Base-by-base conservation (phyloP, 2,329 filamentous ascomycete species). In the Fusarium floridanum region DNA sequence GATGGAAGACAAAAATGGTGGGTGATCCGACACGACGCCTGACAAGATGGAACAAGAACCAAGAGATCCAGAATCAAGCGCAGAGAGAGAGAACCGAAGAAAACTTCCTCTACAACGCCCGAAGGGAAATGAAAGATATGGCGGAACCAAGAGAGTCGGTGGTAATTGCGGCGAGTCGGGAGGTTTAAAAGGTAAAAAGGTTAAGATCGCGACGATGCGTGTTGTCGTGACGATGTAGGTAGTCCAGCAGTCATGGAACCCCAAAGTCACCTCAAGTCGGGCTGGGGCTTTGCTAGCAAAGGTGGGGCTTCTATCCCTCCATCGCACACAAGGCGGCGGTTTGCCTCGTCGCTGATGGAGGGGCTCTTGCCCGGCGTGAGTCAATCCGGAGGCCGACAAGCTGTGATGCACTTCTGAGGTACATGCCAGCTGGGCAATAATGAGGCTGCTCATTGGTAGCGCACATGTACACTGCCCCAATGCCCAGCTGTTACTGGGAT, bases 171-270 rank as follows among this genome's bases (percentile, higher is more conserved):
- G 36, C 56, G 66, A 63, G 62, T 61, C 59, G 63, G 59, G 60
- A 16, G 62, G 34, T 56, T 61, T 45, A 20, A 55, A 36, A 57
- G 50, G 53, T 37, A 56, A 56, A 60, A 63, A 61, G 70, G 36
- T 67, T 43, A 74, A 64, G 57, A 57, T 63, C 66, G 71, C 65
- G 75, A 71, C 66, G 61, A 60, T 73, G 62, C 68, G 69, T 73
- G 74, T 75, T 76, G 69, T 75, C 63, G 72, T 72, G 71, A 77
- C 66, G 70, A 75, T 76, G 69, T 66, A 59, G 70, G 69, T 66
- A 59, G 70, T 67, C 60, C 71, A 71, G 56, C 53, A 75, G 73
- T 69, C 64, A 76, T 77, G 67, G 75, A 74, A 70, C 29, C 45
- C 34, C 22, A 62, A 34, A 34, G 32, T 34, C 32, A 34, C 32